Evolutionary conservation across 1,284 basidiomycete genomes (phyloP).

Genomic region (Paramarasmius palmivorus): DNA sequence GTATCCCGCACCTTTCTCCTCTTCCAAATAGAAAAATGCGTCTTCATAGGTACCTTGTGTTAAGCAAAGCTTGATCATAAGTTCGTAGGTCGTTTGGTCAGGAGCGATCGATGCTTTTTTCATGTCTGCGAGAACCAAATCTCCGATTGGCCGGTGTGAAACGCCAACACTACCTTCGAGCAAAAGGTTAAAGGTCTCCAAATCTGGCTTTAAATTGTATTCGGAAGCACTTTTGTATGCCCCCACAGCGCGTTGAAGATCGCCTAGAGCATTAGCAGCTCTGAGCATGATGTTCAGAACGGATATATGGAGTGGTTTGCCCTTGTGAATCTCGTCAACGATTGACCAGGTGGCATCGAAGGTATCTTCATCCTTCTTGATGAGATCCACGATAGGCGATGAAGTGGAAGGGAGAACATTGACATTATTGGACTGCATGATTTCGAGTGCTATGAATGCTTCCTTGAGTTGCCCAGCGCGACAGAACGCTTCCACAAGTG

Average conservation of each 20-base stretch:
- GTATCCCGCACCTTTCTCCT: constrained; percentile 72
- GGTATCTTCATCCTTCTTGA: constrained; percentile 49
- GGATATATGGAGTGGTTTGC: constrained; percentile 52
- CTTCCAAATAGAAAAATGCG: constrained; percentile 86
- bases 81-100: constrained; percentile 61
- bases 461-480: constrained; percentile 52
- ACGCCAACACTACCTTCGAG: constrained; percentile 62
- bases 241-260: constrained; percentile 77
- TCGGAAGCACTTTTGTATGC: constrained; percentile 67
- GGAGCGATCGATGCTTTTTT: constrained; percentile 54
- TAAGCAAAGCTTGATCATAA: constrained; percentile 68
- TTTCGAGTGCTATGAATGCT: constrained; percentile 53
- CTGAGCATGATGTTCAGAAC: constrained; percentile 68
- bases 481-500: constrained; percentile 67
- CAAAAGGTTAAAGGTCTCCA: constrained; percentile 72
- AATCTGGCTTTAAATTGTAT: constrained; percentile 56
- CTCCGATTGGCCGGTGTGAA: constrained; percentile 59
- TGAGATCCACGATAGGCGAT: constrained; percentile 49
- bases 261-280: constrained; percentile 61
- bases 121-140: constrained; percentile 63
- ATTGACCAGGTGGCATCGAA: constrained; percentile 69
- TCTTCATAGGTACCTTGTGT: constrained; percentile 78
- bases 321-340: constrained; percentile 60
- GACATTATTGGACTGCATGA: constrained; percentile 55
- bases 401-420: constrained; percentile 47